Conservation (phyloP, 768 basidiomycete genomes). For the Lentinula detonsa region DNA sequence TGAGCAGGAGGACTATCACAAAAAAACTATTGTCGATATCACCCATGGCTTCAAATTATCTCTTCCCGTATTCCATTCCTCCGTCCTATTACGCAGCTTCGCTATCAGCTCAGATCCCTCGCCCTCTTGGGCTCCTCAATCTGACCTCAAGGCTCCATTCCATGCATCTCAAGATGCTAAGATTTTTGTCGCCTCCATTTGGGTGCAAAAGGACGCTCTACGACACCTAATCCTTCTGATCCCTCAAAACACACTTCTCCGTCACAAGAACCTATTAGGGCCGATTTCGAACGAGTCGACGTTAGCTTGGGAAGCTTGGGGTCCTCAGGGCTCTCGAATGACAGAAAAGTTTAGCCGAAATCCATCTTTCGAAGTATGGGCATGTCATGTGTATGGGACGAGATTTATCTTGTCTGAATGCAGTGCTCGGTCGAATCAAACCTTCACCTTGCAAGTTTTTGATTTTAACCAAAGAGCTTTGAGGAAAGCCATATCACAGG, state of each 20-base stretch:
- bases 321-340: constrained; percentile 39
- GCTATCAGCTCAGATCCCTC: constrained; percentile 50
- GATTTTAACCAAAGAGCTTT: constrained; percentile 47
- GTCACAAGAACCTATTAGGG: constrained; percentile 15
- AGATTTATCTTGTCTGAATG: constrained; percentile 28
- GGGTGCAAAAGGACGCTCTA: constrained; percentile 23
- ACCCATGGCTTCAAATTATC: constrained; percentile 31
- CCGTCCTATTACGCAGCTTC: constrained; percentile 24
- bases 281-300: constrained; percentile 12
- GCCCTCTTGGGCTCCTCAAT: constrained; percentile 34
- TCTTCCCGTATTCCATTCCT: constrained; percentile 30
- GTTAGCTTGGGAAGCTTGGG: constrained; percentile 50
- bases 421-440: constrained; percentile 8
- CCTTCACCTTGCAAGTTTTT: constrained; percentile 30
- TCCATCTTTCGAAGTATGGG: constrained; percentile 41
- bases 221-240: constrained; percentile 35
- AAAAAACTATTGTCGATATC: constrained; percentile 21
- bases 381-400: constrained; percentile 51
- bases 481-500: constrained; percentile 16
- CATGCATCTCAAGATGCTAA: constrained; percentile 31
- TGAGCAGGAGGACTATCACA: constrained; percentile 20
- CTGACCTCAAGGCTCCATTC: constrained; percentile 37
- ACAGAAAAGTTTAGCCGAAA: constrained; percentile 20
- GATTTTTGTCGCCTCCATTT: constrained; percentile 41
- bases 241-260: constrained; percentile 29